phyloP scores from a whole-genome alignment of 2,329 filamentous ascomycete species.

The Stagonosporopsis cucurbitacearum region DNA sequence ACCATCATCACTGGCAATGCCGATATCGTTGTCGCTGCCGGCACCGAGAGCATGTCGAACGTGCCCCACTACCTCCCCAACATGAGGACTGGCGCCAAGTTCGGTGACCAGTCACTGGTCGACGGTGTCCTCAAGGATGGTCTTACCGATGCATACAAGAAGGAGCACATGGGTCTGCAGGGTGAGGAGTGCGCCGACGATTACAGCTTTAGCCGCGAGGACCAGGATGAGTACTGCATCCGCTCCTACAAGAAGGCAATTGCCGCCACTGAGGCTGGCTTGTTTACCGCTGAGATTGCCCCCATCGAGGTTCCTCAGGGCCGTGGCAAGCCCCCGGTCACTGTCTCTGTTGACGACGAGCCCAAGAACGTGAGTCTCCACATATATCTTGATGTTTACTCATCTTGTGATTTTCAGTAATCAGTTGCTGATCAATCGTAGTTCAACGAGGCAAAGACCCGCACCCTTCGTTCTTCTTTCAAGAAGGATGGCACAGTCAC shows the following conservation, averaged over 20 bases:
- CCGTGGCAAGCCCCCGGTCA: constrained; percentile 85
- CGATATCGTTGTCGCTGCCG: constrained; percentile 89
- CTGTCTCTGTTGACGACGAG: constrained; percentile 88
- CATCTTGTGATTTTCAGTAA: neutral
- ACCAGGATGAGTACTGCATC: constrained; percentile 96
- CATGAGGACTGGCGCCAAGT: constrained; percentile 88
- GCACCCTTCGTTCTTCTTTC: constrained; percentile 72
- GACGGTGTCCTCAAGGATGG: constrained; percentile 95
- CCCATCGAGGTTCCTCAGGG: constrained; percentile 87
- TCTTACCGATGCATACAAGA: constrained; percentile 91
- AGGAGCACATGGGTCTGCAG: constrained; percentile 95
- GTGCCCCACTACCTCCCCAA: constrained; percentile 91
- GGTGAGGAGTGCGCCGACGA: constrained; percentile 91
- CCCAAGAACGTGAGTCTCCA: constrained; percentile 77
- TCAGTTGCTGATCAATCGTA: constrained; percentile 21
- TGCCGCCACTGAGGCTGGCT: constrained; percentile 78
- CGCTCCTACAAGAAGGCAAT: constrained; percentile 93
- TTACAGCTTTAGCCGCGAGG: constrained; percentile 78
- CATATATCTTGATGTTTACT: neutral
- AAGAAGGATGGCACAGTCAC: constrained; percentile 89
- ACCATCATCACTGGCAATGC: constrained; percentile 98
- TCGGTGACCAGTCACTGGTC: constrained; percentile 85
- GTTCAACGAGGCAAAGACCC: constrained; percentile 61
- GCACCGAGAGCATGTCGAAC: constrained; percentile 99
- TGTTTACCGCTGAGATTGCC: constrained; percentile 85